Evolutionary conservation across 2,329 filamentous ascomycete species (phyloP).

Genomic region (Penicillium sp.): DNA sequence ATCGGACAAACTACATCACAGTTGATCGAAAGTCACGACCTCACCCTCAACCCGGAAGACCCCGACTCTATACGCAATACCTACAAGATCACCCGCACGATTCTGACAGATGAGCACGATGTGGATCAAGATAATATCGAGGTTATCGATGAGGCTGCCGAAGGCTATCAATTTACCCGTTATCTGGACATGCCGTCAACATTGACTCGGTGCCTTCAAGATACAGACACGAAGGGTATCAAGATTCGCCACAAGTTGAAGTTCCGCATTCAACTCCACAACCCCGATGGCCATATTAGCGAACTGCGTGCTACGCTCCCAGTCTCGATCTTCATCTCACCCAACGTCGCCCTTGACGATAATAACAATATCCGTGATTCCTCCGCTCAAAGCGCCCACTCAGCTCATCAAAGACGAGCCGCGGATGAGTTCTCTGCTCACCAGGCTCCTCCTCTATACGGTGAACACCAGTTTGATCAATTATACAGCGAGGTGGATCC

Average conservation of each 20-base stretch:
- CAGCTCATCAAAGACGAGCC: conserved; percentile 43
- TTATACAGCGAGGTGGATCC: conserved; percentile 86
- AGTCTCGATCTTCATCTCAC: conserved; percentile 92
- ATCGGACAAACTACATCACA: conserved; percentile 81
- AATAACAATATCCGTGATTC: conserved; percentile 75
- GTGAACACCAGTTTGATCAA: conserved; percentile 84
- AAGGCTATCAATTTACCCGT: conserved; percentile 62
- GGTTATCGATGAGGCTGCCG: conserved; percentile 58
- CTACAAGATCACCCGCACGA: conserved; percentile 65
- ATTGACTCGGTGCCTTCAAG: conserved; percentile 81
- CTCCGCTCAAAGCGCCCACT: conserved; percentile 57
- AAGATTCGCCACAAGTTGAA: conserved; percentile 92
- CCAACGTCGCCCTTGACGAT: conserved; percentile 85
- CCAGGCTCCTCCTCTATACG: conserved; percentile 88
- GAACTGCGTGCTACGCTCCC: conserved; percentile 91
- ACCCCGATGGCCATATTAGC: conserved; percentile 91
- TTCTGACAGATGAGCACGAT: conserved; percentile 68
- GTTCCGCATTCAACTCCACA: conserved; percentile 85
- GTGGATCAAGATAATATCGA: conserved; percentile 65
- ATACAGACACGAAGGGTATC: conserved; percentile 84
- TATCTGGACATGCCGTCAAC: conserved; percentile 73
- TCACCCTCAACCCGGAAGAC: conserved; percentile 54
- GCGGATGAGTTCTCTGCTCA: conserved; percentile 59
- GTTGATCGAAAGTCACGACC: conserved; percentile 76
- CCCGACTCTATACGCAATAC: conserved; percentile 42